A percentile compares a stretch with the other conserved stretches of the same genome.
Evolutionary conservation across 2,329 filamentous ascomycete genomes (phyloP).

Genomic region (Penicillium thymicola): DNA sequence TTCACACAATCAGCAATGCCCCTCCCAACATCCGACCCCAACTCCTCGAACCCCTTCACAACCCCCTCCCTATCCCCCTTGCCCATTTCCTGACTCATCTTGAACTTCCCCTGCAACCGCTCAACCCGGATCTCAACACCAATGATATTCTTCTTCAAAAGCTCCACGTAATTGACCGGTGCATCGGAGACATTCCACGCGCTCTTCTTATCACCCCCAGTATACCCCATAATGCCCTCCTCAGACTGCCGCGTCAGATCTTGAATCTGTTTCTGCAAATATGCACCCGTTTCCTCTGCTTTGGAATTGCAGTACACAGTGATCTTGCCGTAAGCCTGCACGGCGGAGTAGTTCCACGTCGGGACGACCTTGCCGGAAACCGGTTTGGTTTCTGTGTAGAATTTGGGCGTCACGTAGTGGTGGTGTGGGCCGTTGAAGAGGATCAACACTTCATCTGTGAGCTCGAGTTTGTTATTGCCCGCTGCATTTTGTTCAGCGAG

Average conservation of each 20-base stretch:
- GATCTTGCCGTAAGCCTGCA: conserved; percentile 53
- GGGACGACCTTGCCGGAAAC: no score
- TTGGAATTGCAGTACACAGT: conserved; percentile 53
- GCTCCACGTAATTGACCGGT: conserved; percentile 55
- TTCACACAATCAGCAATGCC: conserved; percentile 24
- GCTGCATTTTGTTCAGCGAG: conserved; percentile 60
- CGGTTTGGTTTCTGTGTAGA: conserved; percentile 64
- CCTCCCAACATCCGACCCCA: conserved; percentile 42
- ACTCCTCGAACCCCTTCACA: conserved; percentile 39
- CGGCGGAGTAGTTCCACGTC: no score
- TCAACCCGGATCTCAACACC: conserved; percentile 59
- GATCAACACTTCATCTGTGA: conserved; percentile 56
- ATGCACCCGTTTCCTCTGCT: conserved; percentile 45
- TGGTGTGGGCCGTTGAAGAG: conserved; percentile 59
- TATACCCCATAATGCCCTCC: conserved; percentile 56
- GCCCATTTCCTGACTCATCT: conserved; percentile 63
- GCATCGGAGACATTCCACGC: conserved; percentile 61
- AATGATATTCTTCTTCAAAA: conserved; percentile 58
- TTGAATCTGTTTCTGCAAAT: conserved; percentile 51
- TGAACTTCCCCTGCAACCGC: conserved; percentile 57
- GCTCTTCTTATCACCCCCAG: conserved; percentile 47
- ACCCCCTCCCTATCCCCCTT: conserved; percentile 42
- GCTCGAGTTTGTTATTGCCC: conserved; percentile 42
- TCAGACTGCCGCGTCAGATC: conserved; percentile 55
- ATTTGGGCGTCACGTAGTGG: conserved; percentile 64